Base-by-base conservation (phyloP, 2,329 filamentous ascomycete genomes). In the Myotisia sp. region DNA sequence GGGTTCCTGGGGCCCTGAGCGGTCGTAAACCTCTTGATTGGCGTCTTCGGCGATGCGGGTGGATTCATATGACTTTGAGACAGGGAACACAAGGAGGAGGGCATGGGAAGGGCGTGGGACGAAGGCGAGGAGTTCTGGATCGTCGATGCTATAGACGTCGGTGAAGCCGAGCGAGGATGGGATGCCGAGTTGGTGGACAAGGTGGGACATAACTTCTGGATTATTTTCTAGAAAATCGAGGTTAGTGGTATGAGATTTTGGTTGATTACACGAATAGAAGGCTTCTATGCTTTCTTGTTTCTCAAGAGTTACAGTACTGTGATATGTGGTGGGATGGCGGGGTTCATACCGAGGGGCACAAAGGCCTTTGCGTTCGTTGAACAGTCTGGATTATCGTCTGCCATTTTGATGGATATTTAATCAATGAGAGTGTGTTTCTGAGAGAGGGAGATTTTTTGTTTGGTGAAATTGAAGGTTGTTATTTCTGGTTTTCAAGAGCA, bases 101-200 rank as follows among this genome's bases (percentile, higher is more conserved):
- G 87, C 87, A 44, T 85, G 71, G 2, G 83, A 81, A 2, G 90
- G 90, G 1, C 86, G 81, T 0, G 90, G 86, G 24, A 95, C 74
- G 58, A 93, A 85, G 41, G 75, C 71, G 33, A 95, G 74, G 24
- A 94, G 71, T 34, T 85, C 76, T 0, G 81, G 76, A 34, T 95
- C 86, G 43, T 80, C 78, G 51, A 95, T 77, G 46, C 79, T 86
- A 70, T 78, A 94, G 56, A 95, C 83, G 59, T 95, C 87, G 65
- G 92, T 78, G 60, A 93, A 77, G 48, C 73, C 68, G 29, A 95
- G 70, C 17, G 70, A 65, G n/a, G 62, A 51, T n/a, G 80, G 79
- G 37, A 95, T 74, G 43, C 87, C 87, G 17, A 95, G 79, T 46
- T 75, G 74, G 63, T 80, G 81, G 31, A 92, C 71, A 22, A 95